Conservation (phyloP, 202 grass and related monocot genomes). For the Sporobolus alterniflorus region DNA sequence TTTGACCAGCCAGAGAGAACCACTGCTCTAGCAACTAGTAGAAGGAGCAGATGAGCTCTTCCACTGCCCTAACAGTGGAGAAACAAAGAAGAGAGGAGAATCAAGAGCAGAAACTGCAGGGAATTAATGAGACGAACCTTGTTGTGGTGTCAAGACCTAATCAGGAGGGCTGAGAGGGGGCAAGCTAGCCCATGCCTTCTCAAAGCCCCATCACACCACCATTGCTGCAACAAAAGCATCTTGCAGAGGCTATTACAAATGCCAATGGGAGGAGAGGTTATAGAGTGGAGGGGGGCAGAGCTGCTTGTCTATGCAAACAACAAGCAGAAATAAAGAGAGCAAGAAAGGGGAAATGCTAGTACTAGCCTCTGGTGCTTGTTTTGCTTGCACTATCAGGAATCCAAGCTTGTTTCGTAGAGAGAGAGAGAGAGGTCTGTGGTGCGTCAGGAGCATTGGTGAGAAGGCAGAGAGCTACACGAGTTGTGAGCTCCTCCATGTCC, state of each 20-base stretch:
- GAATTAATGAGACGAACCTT: slow-evolving; percentile 38
- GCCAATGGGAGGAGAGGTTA: slow-evolving; percentile 19
- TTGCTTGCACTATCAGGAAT: slow-evolving; percentile 99
- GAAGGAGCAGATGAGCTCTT: background rate
- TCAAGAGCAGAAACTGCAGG: background rate
- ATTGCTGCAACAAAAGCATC: slow-evolving; percentile 33
- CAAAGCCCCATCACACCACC: slow-evolving; percentile 32
- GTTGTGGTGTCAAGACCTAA: slow-evolving; percentile 16
- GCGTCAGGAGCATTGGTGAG: slow-evolving; percentile 68
- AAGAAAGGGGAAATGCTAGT: slow-evolving; percentile 23
- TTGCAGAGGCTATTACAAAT: slow-evolving; percentile 5
- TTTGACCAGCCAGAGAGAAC: slow-evolving; percentile 17
- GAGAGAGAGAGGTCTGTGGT: slow-evolving; percentile 38
- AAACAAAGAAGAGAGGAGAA: slow-evolving; percentile 16
- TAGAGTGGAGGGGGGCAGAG: background rate
- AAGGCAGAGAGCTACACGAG: slow-evolving; percentile 45
- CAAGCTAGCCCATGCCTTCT: slow-evolving; percentile 37
- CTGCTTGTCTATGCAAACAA: slow-evolving; percentile 21
- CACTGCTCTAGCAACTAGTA: background rate
- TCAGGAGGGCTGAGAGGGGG: slow-evolving; percentile 28
- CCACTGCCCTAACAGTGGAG: background rate
- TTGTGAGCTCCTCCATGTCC: slow-evolving; percentile 22
- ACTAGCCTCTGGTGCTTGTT: slow-evolving; percentile 69
- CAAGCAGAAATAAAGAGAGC: slow-evolving; percentile 26
- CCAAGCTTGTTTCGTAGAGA: slow-evolving; percentile 59